A percentile compares a stretch with the other conserved stretches of the same genome.
These are phyloP conservation scores for Parsonsia alboflavescens DNA, from an alignment of 257 asterid species.

Conservation along the genomic window DNA sequence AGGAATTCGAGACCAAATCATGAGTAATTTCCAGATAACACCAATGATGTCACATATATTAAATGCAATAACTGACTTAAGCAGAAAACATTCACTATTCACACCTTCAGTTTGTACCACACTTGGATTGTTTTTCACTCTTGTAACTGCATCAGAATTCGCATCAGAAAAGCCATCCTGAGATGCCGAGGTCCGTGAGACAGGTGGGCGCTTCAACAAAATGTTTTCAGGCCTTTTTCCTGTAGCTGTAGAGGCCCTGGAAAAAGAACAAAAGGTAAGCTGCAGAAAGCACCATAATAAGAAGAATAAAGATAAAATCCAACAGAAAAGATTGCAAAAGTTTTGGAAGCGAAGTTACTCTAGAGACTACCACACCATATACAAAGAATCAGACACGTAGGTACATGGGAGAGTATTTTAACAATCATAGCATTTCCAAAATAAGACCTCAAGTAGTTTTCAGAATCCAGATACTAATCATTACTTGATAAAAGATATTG, in stretches of 20 bases:
- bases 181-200: slow-evolving; percentile 53
- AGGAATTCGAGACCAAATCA: neutral
- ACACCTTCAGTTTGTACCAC: slow-evolving; percentile 55
- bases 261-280: slow-evolving; percentile 13
- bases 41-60: neutral
- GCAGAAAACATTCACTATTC: neutral
- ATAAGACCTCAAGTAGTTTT: neutral
- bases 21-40: neutral
- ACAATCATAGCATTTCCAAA: neutral
- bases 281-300: neutral
- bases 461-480: neutral
- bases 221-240: slow-evolving; percentile 60
- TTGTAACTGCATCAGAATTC: slow-evolving; percentile 37
- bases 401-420: neutral
- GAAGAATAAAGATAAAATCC: neutral
- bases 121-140: slow-evolving; percentile 42
- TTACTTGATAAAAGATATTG: neutral
- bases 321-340: neutral
- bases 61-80: neutral
- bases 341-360: neutral
- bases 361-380: too few relatives aligned
- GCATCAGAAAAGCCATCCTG: slow-evolving; percentile 60
- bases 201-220: slow-evolving; percentile 79
- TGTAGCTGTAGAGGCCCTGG: slow-evolving; percentile 34
- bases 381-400: neutral